Conservation (phyloP, 139 green algal genomes). For the Chlamydomonas applanata region DNA sequence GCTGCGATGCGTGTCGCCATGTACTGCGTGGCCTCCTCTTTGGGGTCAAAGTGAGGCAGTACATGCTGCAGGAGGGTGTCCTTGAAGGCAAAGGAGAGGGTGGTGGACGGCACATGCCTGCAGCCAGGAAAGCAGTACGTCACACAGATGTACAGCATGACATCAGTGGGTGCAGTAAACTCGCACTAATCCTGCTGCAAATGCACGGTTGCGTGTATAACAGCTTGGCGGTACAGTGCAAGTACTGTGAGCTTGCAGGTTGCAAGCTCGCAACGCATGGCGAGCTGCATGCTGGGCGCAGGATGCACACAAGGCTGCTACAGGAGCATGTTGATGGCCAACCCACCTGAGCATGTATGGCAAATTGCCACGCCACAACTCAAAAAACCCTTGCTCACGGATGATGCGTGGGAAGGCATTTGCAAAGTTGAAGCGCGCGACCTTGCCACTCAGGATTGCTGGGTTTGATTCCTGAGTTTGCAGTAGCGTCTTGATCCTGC, state of each 20-base stretch:
- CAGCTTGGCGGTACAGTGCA: no score
- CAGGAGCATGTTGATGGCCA: no score
- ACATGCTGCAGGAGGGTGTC: slow-evolving; percentile 17
- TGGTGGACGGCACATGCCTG: slow-evolving; percentile 31
- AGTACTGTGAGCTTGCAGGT: no score
- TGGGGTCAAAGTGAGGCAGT: not conserved
- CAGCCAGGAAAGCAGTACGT: not conserved
- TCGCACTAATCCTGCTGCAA: no score
- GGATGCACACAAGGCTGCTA: no score
- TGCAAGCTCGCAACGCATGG: no score
- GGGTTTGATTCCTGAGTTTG: no score
- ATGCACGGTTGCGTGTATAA: no score
- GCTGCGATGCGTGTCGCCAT: slow-evolving; percentile 5
- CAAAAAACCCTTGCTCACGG: slow-evolving; percentile 26
- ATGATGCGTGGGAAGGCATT: slow-evolving; percentile 26
- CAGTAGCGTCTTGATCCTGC: no score
- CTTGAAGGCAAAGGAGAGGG: slow-evolving; percentile 51
- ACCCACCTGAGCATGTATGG: slow-evolving; percentile 40
- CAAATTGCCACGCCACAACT: slow-evolving; percentile 39
- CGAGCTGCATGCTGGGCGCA: no score
- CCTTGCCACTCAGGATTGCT: slow-evolving; percentile 10
- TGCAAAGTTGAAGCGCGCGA: slow-evolving; percentile 25
- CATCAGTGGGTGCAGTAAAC: no score
- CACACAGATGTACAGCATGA: no score
- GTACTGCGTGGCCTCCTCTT: not conserved